Conservation (phyloP, 2,329 filamentous ascomycete genomes). For the Colletotrichum sp. region DNA sequence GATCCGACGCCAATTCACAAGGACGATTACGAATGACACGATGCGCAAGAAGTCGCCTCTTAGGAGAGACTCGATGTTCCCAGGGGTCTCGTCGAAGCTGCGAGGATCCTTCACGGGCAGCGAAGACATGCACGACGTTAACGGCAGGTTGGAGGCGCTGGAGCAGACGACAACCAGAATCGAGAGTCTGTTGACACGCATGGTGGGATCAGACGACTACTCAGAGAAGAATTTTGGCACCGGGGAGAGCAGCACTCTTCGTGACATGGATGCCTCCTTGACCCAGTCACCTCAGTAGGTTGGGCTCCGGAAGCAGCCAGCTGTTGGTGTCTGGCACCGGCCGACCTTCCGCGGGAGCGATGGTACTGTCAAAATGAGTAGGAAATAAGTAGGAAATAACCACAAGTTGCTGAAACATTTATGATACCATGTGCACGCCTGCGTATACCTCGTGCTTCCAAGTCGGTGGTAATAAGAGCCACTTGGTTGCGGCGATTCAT, state of each 20-base stretch:
- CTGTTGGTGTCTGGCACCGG: not conserved
- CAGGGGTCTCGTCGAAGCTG: constrained; percentile 54
- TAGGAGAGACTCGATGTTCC: constrained; percentile 63
- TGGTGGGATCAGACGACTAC: constrained; percentile 31
- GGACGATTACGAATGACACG: constrained; percentile 46
- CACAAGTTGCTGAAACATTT: not conserved
- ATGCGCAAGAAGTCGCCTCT: constrained; percentile 34
- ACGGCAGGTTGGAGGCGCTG: constrained; percentile 49
- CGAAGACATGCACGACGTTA: constrained; percentile 48
- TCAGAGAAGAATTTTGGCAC: constrained; percentile 27
- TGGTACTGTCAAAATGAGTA: not conserved
- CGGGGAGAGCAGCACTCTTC: constrained; percentile 30
- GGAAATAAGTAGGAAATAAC: not conserved
- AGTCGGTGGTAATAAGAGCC: not conserved
- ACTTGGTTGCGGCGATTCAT: not conserved
- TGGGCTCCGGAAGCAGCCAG: not conserved
- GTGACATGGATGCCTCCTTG: constrained; percentile 28
- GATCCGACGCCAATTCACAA: constrained; percentile 60
- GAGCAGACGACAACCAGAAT: constrained; percentile 55
- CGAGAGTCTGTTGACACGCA: constrained; percentile 47
- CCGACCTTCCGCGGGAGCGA: not conserved
- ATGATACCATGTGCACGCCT: not conserved
- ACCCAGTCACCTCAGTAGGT: constrained; percentile 31
- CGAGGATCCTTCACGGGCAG: constrained; percentile 51
- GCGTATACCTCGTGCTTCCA: not conserved